These are phyloP conservation scores for Glycyrrhiza uralensis DNA, from an alignment of 306 rosid genomes.

Conservation along the genomic window DNA sequence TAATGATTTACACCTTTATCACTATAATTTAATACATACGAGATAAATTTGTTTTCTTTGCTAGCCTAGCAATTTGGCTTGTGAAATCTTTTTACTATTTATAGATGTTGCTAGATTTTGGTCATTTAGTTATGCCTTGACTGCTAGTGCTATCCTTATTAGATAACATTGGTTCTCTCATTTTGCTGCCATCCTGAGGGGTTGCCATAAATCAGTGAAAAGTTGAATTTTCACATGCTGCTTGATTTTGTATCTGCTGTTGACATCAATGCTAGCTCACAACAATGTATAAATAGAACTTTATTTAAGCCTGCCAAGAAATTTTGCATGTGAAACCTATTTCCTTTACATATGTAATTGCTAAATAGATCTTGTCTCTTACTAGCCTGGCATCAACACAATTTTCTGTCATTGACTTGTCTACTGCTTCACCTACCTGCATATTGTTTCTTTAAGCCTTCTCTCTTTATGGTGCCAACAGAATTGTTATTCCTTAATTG, in stretches of 20 bases:
- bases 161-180: background rate
- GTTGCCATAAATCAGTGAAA: background rate
- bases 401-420: background rate
- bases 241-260: background rate
- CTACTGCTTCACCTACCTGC: background rate
- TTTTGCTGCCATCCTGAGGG: background rate
- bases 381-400: background rate
- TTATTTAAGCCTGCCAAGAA: constrained; percentile 1
- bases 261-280: constrained; percentile 8
- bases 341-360: background rate
- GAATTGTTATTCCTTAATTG: background rate
- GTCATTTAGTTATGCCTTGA: background rate
- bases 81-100: background rate
- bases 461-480: background rate
- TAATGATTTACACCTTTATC: background rate
- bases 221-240: background rate
- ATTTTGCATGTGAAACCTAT: constrained; percentile 6
- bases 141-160: background rate
- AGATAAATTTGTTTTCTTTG: background rate
- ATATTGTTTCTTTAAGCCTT: background rate
- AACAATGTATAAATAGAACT: background rate
- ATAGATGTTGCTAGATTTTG: background rate
- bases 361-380: background rate
- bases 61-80: background rate
- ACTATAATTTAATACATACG: background rate